Evolutionary conservation across 1,139 yeast genomes (phyloP).

Genomic region (Blastobotrys ciferrii): DNA sequence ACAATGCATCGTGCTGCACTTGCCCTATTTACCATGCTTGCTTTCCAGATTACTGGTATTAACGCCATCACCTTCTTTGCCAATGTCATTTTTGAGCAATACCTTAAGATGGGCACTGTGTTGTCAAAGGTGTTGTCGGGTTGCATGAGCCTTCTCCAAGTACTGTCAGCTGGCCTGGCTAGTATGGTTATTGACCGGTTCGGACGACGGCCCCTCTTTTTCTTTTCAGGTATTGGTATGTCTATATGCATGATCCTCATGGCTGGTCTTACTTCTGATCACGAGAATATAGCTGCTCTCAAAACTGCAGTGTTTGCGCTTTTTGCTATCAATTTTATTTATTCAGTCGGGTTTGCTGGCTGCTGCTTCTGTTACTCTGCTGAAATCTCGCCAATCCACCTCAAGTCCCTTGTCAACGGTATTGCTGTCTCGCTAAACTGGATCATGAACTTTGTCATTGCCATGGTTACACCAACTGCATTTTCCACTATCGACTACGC

Average conservation of each 20-base stretch:
- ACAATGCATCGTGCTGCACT: slow-evolving; percentile 48
- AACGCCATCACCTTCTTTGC: slow-evolving; percentile 53
- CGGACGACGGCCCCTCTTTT: slow-evolving; percentile 22
- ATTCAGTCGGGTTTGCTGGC: slow-evolving; percentile 27
- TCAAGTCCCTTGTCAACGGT: slow-evolving; percentile 58
- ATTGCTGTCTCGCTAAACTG: slow-evolving; percentile 41
- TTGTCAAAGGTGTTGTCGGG: slow-evolving; percentile 41
- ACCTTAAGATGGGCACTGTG: slow-evolving; percentile 42
- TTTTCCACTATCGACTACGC: slow-evolving; percentile 39
- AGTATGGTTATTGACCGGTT: slow-evolving; percentile 24
- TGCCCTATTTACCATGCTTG: slow-evolving; percentile 51
- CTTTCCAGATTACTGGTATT: slow-evolving; percentile 71
- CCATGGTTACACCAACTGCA: slow-evolving; percentile 43
- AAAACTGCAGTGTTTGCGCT: slow-evolving; percentile 27
- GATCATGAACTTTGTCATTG: slow-evolving; percentile 46
- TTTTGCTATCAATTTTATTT: slow-evolving; percentile 24
- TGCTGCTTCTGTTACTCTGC: slow-evolving; percentile 46
- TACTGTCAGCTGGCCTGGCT: slow-evolving; percentile 23
- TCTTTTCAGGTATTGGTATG: slow-evolving; percentile 25
- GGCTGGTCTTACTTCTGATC: slow-evolving; percentile 26
- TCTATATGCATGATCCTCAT: slow-evolving; percentile 24
- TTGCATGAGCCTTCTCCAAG: slow-evolving; percentile 42
- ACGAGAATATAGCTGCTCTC: slow-evolving; percentile 20
- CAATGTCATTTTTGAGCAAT: slow-evolving; percentile 42
- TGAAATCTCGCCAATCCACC: slow-evolving; percentile 60